phyloP scores from a whole-genome alignment of 2,329 filamentous ascomycete species.

The Thielaviopsis populi region DNA sequence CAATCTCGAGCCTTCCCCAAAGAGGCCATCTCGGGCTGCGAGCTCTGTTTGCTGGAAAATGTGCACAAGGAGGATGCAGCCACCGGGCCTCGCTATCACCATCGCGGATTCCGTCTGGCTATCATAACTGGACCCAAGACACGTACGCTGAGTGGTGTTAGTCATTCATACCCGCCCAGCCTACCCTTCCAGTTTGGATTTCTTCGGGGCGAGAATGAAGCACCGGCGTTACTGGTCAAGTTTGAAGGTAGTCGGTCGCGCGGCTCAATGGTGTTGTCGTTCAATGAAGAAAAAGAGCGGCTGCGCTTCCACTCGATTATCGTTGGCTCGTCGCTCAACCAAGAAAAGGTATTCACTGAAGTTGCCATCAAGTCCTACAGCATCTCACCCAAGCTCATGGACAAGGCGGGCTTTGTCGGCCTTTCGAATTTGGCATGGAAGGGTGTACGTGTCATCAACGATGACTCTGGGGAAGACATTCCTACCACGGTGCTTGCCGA shows the following conservation, averaged over 20 bases:
- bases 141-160: constrained; percentile 63
- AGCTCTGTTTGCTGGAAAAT: constrained; percentile 61
- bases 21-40: constrained; percentile 56
- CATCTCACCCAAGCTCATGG: constrained; percentile 40
- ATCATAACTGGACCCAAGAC: constrained; percentile 63
- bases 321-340: constrained; percentile 52
- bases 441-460: constrained; percentile 55
- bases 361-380: constrained; percentile 50
- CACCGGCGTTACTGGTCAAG: constrained; percentile 54
- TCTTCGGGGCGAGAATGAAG: constrained; percentile 53
- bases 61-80: constrained; percentile 53
- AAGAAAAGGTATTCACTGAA: constrained; percentile 57
- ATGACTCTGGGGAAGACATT: constrained; percentile 45
- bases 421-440: constrained; percentile 48
- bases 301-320: constrained; percentile 57
- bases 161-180: constrained; percentile 50
- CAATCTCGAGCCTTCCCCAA: constrained; percentile 58
- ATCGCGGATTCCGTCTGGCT: constrained; percentile 65
- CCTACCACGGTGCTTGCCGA: constrained; percentile 61
- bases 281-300: constrained; percentile 57
- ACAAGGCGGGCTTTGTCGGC: constrained; percentile 34
- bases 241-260: constrained; percentile 50
- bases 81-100: constrained; percentile 54
- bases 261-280: constrained; percentile 63
- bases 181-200: constrained; percentile 65